Evolutionary conservation across 768 basidiomycete species (phyloP).

Genomic region (Termitomyces sp.): DNA sequence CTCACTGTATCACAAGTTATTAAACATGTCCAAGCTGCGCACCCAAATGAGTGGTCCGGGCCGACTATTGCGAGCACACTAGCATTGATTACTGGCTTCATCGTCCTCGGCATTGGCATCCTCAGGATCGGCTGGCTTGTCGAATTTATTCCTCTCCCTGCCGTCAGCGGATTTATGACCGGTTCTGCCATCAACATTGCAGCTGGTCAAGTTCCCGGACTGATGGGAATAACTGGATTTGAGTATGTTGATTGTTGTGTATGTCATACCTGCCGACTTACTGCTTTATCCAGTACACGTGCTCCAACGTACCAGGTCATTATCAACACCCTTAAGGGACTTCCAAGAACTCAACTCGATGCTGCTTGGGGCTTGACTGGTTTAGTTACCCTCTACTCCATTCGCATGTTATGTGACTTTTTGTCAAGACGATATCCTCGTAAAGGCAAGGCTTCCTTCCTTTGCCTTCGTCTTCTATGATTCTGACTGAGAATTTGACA

Average conservation of each 20-base stretch:
- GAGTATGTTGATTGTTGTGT: constrained; percentile 40
- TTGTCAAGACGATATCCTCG: constrained; percentile 57
- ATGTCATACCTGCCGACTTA: constrained; percentile 1
- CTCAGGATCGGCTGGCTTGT: constrained; percentile 91
- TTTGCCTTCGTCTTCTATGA: background rate
- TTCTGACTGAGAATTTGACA: constrained; percentile 17
- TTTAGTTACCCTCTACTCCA: constrained; percentile 61
- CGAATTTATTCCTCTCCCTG: constrained; percentile 87
- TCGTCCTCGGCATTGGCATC: constrained; percentile 85
- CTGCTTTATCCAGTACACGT: constrained; percentile 54
- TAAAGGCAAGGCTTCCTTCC: constrained; percentile 33
- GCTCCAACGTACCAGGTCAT: constrained; percentile 82
- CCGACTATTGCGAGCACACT: constrained; percentile 81
- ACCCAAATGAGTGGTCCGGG: constrained; percentile 53
- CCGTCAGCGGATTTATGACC: constrained; percentile 92
- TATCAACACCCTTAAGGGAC: constrained; percentile 87
- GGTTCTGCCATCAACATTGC: constrained; percentile 95
- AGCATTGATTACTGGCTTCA: constrained; percentile 86
- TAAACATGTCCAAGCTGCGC: constrained; percentile 44
- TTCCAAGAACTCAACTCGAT: constrained; percentile 66
- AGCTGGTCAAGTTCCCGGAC: constrained; percentile 79
- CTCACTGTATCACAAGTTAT: constrained; percentile 83
- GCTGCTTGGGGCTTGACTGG: constrained; percentile 88
- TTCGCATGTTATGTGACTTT: constrained; percentile 51
- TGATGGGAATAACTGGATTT: constrained; percentile 86